Evolutionary conservation across 108 stramenopile species (phyloP).

Genomic region (Cylindrotheca closterium): DNA sequence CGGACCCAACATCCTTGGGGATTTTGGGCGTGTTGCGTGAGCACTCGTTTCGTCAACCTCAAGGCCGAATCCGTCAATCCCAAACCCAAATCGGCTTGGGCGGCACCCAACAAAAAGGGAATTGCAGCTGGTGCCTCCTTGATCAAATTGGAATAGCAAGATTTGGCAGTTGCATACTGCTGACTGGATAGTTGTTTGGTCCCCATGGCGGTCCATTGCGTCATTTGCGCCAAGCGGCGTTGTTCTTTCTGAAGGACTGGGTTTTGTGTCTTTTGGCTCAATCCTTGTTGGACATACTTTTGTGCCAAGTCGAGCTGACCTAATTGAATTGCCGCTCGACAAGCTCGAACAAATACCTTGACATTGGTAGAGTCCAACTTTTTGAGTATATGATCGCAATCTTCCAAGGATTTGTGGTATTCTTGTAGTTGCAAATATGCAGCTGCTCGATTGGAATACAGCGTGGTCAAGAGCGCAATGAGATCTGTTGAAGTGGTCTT

Average conservation of each 20-base stretch:
- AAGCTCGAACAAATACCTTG: slow-evolving; percentile 55
- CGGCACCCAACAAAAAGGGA: slow-evolving; percentile 30
- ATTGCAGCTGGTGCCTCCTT: slow-evolving; percentile 17
- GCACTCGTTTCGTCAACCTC: slow-evolving; percentile 15
- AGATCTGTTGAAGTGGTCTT: background rate
- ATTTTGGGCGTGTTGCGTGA: slow-evolving; percentile 8
- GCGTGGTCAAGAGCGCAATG: slow-evolving; percentile 19
- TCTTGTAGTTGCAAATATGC: slow-evolving; percentile 39
- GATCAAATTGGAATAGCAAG: slow-evolving; percentile 18
- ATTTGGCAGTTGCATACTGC: slow-evolving; percentile 37
- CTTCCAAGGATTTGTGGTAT: slow-evolving; percentile 29
- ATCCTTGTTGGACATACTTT: slow-evolving; percentile 5
- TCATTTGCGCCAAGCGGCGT: background rate
- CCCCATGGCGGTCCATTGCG: background rate
- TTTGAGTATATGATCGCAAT: slow-evolving; percentile 35
- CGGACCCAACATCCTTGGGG: slow-evolving; percentile 30
- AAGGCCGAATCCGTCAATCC: slow-evolving; percentile 36
- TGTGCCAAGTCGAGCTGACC: slow-evolving; percentile 38
- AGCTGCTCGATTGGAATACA: slow-evolving; percentile 54
- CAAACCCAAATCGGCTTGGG: slow-evolving; percentile 40
- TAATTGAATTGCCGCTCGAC: slow-evolving; percentile 29
- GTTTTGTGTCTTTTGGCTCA: background rate
- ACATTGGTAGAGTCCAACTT: slow-evolving; percentile 25
- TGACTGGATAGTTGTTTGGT: slow-evolving; percentile 12
- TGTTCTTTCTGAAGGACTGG: slow-evolving; percentile 12